A percentile compares a stretch with the other conserved stretches of the same genome.
Conservation (phyloP, 805 yeast genomes). For the Metahyphopichia silvanorum region DNA sequence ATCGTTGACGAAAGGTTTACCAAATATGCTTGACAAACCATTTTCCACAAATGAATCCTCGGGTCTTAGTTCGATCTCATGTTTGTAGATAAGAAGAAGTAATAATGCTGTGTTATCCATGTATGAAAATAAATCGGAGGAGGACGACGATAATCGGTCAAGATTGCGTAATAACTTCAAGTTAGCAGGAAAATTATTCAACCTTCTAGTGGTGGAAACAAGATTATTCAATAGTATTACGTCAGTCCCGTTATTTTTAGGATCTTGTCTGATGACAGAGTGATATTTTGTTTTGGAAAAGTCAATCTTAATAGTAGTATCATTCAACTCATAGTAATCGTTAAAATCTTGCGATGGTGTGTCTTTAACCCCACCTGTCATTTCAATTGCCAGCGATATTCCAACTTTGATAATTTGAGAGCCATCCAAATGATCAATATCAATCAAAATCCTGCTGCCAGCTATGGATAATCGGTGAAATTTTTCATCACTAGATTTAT, state of each 20-base stretch:
- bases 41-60: conserved; percentile 16
- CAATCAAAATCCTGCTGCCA: conserved; percentile 37
- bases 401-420: conserved; percentile 23
- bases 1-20: conserved; percentile 27
- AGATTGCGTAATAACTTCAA: conserved; percentile 33
- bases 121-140: conserved; percentile 27
- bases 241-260: background rate
- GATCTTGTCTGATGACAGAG: background rate
- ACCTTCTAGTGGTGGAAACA: conserved; percentile 4
- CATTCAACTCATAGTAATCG: background rate
- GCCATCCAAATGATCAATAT: conserved; percentile 33
- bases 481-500: conserved; percentile 8
- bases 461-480: conserved; percentile 39
- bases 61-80: conserved; percentile 15
- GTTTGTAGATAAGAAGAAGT: conserved; percentile 19
- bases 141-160: conserved; percentile 29
- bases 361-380: conserved; percentile 2
- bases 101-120: conserved; percentile 28
- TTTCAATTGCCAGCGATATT: conserved; percentile 34
- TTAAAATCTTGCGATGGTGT: background rate
- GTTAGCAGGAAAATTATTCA: conserved; percentile 33
- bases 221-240: background rate
- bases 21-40: conserved; percentile 25
- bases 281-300: background rate
- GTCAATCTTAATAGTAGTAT: conserved; percentile 1